Conservation (phyloP, 202 grass and related monocot genomes). For the Cymbopogon flexuosus region DNA sequence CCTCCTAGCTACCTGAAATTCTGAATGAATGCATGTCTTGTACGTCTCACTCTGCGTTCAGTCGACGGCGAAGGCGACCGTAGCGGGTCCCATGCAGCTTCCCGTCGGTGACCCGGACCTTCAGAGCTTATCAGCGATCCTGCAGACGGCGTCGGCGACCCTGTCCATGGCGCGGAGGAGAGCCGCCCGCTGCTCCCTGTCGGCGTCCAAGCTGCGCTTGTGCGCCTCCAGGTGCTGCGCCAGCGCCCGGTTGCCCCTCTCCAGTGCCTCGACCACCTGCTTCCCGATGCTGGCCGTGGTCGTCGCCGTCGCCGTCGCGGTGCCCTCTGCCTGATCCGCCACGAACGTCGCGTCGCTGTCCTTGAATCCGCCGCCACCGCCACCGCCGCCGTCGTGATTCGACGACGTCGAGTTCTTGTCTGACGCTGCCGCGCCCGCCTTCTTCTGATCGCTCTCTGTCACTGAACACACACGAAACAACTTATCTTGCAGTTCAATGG, state of each 20-base stretch:
- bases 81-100: neutral
- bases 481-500: neutral
- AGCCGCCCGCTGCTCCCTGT: slow-evolving; percentile 44
- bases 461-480: neutral
- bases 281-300: slow-evolving; percentile 27
- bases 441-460: slow-evolving; percentile 31
- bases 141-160: slow-evolving; percentile 47
- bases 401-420: slow-evolving; percentile 53
- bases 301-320: slow-evolving; percentile 2
- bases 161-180: slow-evolving; percentile 33
- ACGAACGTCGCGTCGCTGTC: slow-evolving; percentile 47
- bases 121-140: slow-evolving; percentile 51
- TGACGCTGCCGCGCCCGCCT: slow-evolving; percentile 18
- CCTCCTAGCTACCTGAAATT: neutral
- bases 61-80: neutral
- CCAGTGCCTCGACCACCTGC: slow-evolving; percentile 47
- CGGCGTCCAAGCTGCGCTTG: slow-evolving; percentile 10
- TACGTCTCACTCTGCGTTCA: neutral
- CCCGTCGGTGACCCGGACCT: too few species aligned
- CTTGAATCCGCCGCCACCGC: neutral
- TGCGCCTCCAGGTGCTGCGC: slow-evolving; percentile 50
- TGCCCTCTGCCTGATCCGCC: slow-evolving; percentile 5
- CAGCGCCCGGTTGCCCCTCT: slow-evolving; percentile 43
- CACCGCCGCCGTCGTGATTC: neutral
- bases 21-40: neutral